Percentiles rank a stretch among this genome's conserved stretches.
Conservation (phyloP, 1,139 yeast genomes). For the Yamadazyma buinensis region DNA sequence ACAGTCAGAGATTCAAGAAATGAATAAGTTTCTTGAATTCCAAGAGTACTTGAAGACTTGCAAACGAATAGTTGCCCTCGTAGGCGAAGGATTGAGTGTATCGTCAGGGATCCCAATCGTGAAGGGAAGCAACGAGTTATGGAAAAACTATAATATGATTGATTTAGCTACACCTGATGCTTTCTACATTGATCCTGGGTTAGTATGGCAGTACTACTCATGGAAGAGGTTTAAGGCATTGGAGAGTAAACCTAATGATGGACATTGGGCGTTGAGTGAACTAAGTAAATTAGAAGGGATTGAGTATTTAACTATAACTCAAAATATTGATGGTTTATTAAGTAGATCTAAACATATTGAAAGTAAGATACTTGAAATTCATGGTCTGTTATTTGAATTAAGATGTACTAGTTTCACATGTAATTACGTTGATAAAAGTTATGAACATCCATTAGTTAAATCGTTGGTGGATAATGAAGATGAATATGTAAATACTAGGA, state of each 20-base stretch:
- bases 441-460: conserved; percentile 59
- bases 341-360: conserved; percentile 60
- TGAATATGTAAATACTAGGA: conserved; percentile 19
- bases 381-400: conserved; percentile 72
- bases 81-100: conserved; percentile 83
- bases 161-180: conserved; percentile 93
- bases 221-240: conserved; percentile 65
- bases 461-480: conserved; percentile 44
- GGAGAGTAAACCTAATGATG: conserved; percentile 65
- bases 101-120: conserved; percentile 75
- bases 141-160: conserved; percentile 76
- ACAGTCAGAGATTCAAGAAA: too few relatives aligned
- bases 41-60: conserved; percentile 52
- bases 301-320: conserved; percentile 65
- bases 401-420: conserved; percentile 77
- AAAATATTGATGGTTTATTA: conserved; percentile 77
- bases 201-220: conserved; percentile 88
- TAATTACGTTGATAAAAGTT: conserved; percentile 53
- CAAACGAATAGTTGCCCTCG: conserved; percentile 63
- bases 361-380: conserved; percentile 57
- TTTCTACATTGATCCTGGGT: conserved; percentile 73
- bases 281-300: conserved; percentile 22
- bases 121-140: conserved; percentile 68
- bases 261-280: conserved; percentile 66
- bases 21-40: conserved; percentile 39